A percentile compares a stretch with the other conserved stretches of the same genome.
Conservation (phyloP, 306 rosid genomes). For the Ormosia emarginata region DNA sequence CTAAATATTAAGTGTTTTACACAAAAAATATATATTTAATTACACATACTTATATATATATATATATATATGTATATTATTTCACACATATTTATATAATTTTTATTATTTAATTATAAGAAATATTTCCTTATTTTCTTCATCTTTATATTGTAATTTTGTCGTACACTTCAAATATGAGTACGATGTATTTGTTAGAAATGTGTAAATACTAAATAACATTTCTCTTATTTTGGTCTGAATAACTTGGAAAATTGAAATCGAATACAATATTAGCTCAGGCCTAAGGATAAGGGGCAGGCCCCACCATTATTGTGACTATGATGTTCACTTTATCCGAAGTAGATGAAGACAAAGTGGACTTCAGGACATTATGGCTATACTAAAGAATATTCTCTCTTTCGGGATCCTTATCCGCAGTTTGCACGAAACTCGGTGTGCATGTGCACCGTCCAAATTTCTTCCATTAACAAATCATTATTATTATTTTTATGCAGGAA, state of each 20-base stretch:
- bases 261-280: neutral
- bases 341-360: conserved; percentile 23
- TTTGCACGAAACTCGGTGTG: neutral
- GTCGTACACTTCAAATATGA: too few species aligned
- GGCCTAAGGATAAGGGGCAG: neutral
- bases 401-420: conserved; percentile 27
- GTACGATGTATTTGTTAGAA: too few species aligned
- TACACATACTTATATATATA: too few species aligned
- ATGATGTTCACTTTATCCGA: neutral
- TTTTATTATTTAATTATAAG: too few species aligned
- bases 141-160: too few species aligned
- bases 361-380: neutral
- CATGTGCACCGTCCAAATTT: neutral
- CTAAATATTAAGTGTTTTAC: too few species aligned
- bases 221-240: neutral
- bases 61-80: too few species aligned
- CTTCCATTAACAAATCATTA: neutral
- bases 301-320: conserved; percentile 14
- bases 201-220: too few species aligned
- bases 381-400: conserved; percentile 28
- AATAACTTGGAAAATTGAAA: conserved; percentile 2
- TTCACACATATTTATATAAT: too few species aligned
- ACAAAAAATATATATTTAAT: too few species aligned
- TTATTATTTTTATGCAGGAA: neutral
- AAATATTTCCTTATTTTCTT: too few species aligned